These are phyloP conservation scores for Wallacemonas sp. DNA, from an alignment of 208 protist genomes.

Conservation along the genomic window DNA sequence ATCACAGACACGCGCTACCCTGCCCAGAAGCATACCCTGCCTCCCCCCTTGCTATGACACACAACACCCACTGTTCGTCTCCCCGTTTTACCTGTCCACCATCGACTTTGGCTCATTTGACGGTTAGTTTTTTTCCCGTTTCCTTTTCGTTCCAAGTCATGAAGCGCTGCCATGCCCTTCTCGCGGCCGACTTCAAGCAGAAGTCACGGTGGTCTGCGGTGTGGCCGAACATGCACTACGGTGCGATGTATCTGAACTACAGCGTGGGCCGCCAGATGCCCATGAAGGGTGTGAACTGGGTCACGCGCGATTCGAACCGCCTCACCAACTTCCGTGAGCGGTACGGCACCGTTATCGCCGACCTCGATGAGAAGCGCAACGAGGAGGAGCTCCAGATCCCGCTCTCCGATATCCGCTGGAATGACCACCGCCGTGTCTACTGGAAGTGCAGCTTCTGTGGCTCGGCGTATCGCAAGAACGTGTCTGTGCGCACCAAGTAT, in stretches of 20 bases:
- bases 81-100: no score
- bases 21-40: no score
- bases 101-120: no score
- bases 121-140: no score
- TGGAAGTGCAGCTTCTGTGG: conserved; percentile 86
- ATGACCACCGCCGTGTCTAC: conserved; percentile 85
- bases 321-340: conserved; percentile 73
- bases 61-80: no score
- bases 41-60: no score
- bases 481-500: conserved; percentile 80
- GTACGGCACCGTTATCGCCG: conserved; percentile 70
- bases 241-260: conserved; percentile 86
- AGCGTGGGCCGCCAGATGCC: conserved; percentile 76
- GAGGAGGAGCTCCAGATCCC: conserved; percentile 82
- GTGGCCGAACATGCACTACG: conserved; percentile 91
- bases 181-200: conserved; percentile 90
- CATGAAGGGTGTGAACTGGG: conserved; percentile 86
- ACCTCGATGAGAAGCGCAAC: conserved; percentile 76
- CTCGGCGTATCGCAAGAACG: conserved; percentile 70
- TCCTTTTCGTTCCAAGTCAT: no score
- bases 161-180: no score
- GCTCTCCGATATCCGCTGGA: conserved; percentile 76
- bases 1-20: no score
- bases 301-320: conserved; percentile 86
- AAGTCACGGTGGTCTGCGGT: conserved; percentile 87